A percentile compares a stretch with the other conserved stretches of the same genome.
These are phyloP conservation scores for Penicillium sp. DNA, from an alignment of 2,329 filamentous ascomycete species.

Conservation along the genomic window DNA sequence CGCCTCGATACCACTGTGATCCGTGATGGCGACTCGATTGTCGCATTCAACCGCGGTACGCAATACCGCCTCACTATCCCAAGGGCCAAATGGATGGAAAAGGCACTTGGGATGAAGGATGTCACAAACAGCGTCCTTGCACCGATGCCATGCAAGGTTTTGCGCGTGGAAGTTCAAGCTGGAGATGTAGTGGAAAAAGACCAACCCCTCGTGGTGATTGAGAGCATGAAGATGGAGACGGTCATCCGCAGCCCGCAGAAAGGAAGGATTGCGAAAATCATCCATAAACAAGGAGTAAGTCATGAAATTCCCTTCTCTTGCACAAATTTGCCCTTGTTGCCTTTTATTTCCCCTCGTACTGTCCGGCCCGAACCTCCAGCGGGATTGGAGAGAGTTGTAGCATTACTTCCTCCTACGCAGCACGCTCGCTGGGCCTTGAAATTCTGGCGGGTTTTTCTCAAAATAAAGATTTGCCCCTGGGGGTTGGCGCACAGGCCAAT, in stretches of 20 bases:
- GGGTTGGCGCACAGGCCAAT: constrained; percentile 14
- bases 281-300: constrained; percentile 75
- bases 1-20: constrained; percentile 81
- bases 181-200: constrained; percentile 85
- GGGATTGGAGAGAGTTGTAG: neutral
- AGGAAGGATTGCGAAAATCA: constrained; percentile 72
- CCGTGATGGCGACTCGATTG: constrained; percentile 55
- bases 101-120: constrained; percentile 83
- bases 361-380: neutral
- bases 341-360: constrained; percentile 13
- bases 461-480: neutral
- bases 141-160: constrained; percentile 96
- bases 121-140: constrained; percentile 80
- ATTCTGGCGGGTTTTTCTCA: neutral
- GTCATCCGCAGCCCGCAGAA: constrained; percentile 78
- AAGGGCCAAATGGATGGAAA: constrained; percentile 79
- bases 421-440: neutral
- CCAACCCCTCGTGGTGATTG: constrained; percentile 84
- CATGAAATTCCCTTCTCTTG: constrained; percentile 19
- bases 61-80: constrained; percentile 62
- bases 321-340: constrained; percentile 3
- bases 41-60: constrained; percentile 74
- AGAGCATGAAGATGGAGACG: constrained; percentile 91
- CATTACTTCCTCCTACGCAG: neutral
- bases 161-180: constrained; percentile 84